Base-by-base conservation (phyloP, 2,329 filamentous ascomycete genomes). In the Neospermospora avenae region DNA sequence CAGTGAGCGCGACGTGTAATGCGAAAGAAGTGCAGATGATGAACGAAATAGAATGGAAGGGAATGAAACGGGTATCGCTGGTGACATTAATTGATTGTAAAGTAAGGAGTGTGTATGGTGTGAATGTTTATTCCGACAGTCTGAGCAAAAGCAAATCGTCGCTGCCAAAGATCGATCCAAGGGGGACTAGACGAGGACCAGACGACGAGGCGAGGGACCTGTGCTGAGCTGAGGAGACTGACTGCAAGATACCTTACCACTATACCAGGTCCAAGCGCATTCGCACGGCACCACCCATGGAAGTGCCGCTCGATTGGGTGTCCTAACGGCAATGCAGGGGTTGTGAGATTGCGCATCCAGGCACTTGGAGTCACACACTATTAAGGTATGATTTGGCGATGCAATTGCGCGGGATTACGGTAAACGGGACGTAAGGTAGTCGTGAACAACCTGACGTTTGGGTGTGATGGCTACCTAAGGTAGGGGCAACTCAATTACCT, bases 271-370 rank as follows among this genome's bases (percentile, higher is more conserved):
- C 39, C 53, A 46, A 45, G 53, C 39, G 53, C 28, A 31, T 10
- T 31, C 11, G 11, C 28, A 31, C 28, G 5, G 28, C 28, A 31
- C 28, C 28, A 31, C 11, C 28, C 28, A 41, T n/a, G 3, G 13
- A 41, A 42, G n/a, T 42, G 39, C 39, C 39, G 39, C 56, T 53
- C n/a, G 37, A 58, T 58, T 53, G 28, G 56, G 56, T n/a, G 7
- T n/a, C 35, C 16, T 18, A 16, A 16, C 31, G 16, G 48, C 48
- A 35, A 25, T 14, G 18, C 52, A 55, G 37, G 44, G 35, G 24
- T 16, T n/a, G 24, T 16, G 45, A 57, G 28, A 51, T 57, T 52
- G 34, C 25, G 11, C 28, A 41, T n/a, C 45, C 35, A 57, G 20
- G 25, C 46, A 41, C 34, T 39, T 57, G 45, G 55, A 20, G 37